phyloP scores from a whole-genome alignment of 2,329 filamentous ascomycete genomes.

The Sphaerostilbella broomeana region DNA sequence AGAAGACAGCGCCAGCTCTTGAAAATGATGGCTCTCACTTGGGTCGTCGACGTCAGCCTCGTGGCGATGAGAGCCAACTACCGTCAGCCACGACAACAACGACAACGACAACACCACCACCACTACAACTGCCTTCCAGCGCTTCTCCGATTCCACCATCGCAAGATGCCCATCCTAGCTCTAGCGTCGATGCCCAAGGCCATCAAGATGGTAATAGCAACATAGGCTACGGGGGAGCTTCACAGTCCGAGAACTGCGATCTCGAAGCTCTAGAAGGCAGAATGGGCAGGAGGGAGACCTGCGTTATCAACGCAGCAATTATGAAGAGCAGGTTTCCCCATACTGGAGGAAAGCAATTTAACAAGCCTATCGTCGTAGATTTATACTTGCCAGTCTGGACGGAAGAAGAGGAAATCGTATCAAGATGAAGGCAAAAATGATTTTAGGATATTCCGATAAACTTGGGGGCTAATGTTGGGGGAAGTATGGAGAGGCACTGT shows the following conservation, averaged over 20 bases:
- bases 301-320: conserved; percentile 73
- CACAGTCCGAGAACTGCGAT: conserved; percentile 38
- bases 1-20: conserved; percentile 31
- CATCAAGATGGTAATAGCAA: neutral
- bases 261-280: conserved; percentile 33
- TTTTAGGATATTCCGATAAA: no score
- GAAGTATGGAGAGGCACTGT: no score
- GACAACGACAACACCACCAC: conserved; percentile 3
- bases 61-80: neutral
- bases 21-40: conserved; percentile 40
- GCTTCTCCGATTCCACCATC: conserved; percentile 2
- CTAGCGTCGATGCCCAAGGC: conserved; percentile 13
- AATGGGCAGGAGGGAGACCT: conserved; percentile 58
- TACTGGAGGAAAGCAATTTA: conserved; percentile 53
- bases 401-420: conserved; percentile 7
- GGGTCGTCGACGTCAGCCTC: conserved; percentile 6
- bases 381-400: conserved; percentile 57
- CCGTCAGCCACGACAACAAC: conserved; percentile 1
- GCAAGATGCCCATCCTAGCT: conserved; percentile 11
- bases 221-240: conserved; percentile 19
- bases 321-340: conserved; percentile 63
- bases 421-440: no score
- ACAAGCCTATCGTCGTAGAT: conserved; percentile 81
- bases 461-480: no score
- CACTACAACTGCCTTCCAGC: no score